Evolutionary conservation across 768 basidiomycete genomes (phyloP), one percentile per base, ranked within the genome.

Genomic region (Russula lepida): DNA sequence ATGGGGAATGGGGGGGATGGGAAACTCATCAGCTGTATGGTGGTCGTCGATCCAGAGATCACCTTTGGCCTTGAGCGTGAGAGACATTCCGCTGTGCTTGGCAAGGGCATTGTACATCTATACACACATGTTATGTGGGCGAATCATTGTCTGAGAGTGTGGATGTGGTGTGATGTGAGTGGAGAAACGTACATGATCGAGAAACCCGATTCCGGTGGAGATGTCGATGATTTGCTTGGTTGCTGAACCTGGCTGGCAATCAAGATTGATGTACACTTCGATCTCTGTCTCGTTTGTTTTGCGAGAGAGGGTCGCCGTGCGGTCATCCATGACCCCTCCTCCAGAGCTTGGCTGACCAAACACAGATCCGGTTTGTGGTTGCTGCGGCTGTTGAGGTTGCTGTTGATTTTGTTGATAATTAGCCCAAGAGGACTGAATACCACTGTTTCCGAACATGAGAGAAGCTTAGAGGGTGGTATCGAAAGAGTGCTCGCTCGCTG

Each of bases 31-130:
- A 81, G 95, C 92, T 50, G 95, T 92, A 75, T 99, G 97, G 69
- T 98, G 97, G 75, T 99, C 97, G 74, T 99, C 97, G 62, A 98
- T 97, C 83, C 88, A 91, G 8, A 98, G 79, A 72, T 99, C 97
- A 43, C 97, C 97, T 70, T 89, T 85, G 74, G 94, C 98, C 67
- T 88, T 87, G 76, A 99, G 81, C 21, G 81, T 84, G 64, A 99
- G 77, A 0, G 92, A 94, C 84, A 97, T 89, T 60, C 93, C 93
- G 21, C 92, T 83, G 75, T 99, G 97, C 73, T 98, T 98, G 37
- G 97, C 95, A 4, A 99, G 82, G 2, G 97, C 95, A 65, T 92
- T 86, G 72, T 93, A 94, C 97, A 99, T 99, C 95, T 99, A 51
- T n/a, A n/a, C n/a, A n/a, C n/a, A n/a, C n/a, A n/a, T n/a, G n/a